Conservation (phyloP, 108 stramenopile species). For the Fragilariopsis cylindrus region DNA sequence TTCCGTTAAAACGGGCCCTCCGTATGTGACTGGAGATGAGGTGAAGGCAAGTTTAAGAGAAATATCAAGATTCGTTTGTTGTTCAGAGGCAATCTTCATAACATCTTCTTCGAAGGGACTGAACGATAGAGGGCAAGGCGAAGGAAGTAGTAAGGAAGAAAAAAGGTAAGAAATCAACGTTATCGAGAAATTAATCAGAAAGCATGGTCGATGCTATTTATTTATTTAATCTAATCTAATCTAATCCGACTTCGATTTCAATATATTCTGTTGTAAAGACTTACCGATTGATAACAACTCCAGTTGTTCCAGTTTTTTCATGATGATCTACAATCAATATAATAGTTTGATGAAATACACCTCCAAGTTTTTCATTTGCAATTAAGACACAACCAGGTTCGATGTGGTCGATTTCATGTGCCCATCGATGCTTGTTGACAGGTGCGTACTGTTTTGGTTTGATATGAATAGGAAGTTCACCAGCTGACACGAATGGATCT, state of each 20-base stretch:
- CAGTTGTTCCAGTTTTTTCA: slow-evolving; percentile 72
- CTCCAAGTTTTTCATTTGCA: slow-evolving; percentile 87
- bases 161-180: not conserved
- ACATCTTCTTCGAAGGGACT: slow-evolving; percentile 79
- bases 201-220: too few relatives aligned
- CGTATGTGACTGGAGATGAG: slow-evolving; percentile 76
- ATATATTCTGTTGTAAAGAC: slow-evolving; percentile 10
- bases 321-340: slow-evolving; percentile 86
- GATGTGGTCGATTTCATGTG: slow-evolving; percentile 74
- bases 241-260: too few relatives aligned
- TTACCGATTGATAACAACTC: slow-evolving; percentile 88
- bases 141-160: slow-evolving; percentile 11
- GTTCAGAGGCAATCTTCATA: slow-evolving; percentile 59
- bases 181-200: not conserved
- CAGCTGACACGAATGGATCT: slow-evolving; percentile 78
- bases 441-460: slow-evolving; percentile 44
- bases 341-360: slow-evolving; percentile 88
- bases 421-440: slow-evolving; percentile 83
- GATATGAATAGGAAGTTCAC: slow-evolving; percentile 72
- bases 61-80: slow-evolving; percentile 67
- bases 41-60: slow-evolving; percentile 78
- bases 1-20: slow-evolving; percentile 80
- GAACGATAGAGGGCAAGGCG: not conserved
- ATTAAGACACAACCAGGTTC: slow-evolving; percentile 85
- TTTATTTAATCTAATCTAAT: too few relatives aligned